These are phyloP conservation scores for Hapsidospora chrysogenum DNA, from an alignment of 495 filamentous ascomycete genomes.

Conservation along the genomic window DNA sequence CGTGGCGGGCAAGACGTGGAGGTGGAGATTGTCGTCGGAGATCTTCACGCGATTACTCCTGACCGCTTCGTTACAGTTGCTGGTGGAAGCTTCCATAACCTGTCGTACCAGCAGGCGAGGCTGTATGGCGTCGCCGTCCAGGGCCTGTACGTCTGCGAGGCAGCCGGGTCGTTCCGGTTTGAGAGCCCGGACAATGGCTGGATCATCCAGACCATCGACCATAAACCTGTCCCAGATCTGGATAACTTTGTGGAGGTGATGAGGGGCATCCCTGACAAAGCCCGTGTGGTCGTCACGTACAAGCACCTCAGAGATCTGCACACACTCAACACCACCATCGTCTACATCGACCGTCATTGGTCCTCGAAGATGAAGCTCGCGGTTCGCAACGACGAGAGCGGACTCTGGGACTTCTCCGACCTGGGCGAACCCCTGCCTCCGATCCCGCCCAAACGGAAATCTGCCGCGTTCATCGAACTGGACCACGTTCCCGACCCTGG, in stretches of 20 bases:
- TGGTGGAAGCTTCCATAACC: constrained; percentile 82
- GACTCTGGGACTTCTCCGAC: constrained; percentile 88
- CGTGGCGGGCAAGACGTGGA: constrained; percentile 78
- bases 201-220: constrained; percentile 78
- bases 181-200: constrained; percentile 83
- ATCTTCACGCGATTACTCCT: constrained; percentile 88
- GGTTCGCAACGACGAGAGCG: constrained; percentile 76
- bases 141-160: constrained; percentile 90
- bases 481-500: constrained; percentile 80
- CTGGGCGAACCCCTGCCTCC: constrained; percentile 66
- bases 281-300: constrained; percentile 83
- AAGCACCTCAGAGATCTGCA: constrained; percentile 92
- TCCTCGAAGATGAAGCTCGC: constrained; percentile 83
- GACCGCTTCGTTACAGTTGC: constrained; percentile 90
- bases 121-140: constrained; percentile 83
- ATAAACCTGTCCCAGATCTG: constrained; percentile 74
- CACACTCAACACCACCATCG: constrained; percentile 80
- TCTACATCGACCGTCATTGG: constrained; percentile 93
- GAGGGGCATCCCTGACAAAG: constrained; percentile 74
- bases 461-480: constrained; percentile 78
- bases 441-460: constrained; percentile 48
- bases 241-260: constrained; percentile 84
- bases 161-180: constrained; percentile 85
- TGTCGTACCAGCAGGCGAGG: constrained; percentile 92
- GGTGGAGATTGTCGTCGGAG: constrained; percentile 70